phyloP scores from a whole-genome alignment of 768 basidiomycete species.

The Pleurotus pulmonarius region DNA sequence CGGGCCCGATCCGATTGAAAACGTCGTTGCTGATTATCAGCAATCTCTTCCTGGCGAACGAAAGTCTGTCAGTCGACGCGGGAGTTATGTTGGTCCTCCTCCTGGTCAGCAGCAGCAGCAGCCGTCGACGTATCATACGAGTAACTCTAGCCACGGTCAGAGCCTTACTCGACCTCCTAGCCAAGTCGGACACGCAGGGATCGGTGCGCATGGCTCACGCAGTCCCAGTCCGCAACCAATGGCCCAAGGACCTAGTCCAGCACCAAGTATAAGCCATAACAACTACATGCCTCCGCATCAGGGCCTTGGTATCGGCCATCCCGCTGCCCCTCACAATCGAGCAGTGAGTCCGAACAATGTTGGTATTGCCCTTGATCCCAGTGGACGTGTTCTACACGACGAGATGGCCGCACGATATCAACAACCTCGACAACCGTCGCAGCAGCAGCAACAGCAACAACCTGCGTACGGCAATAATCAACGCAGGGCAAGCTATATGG shows the following conservation, averaged over 20 bases:
- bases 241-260: conserved; percentile 55
- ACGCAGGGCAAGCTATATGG: conserved; percentile 32
- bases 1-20: conserved; percentile 58
- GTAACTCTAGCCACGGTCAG: conserved; percentile 29
- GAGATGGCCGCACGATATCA: conserved; percentile 64
- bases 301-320: conserved; percentile 1
- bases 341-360: conserved; percentile 76
- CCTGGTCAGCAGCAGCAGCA: conserved; percentile 19
- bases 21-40: conserved; percentile 73
- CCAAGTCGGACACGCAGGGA: conserved; percentile 70
- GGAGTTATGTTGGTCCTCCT: conserved; percentile 30
- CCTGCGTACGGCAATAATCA: conserved; percentile 21
- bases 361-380: conserved; percentile 79
- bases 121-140: conserved; percentile 18
- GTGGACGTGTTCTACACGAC: conserved; percentile 79
- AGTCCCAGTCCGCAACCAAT: conserved; percentile 57
- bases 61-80: conserved; percentile 47
- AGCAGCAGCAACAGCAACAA: conserved; percentile 25
- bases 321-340: conserved; percentile 23
- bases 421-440: conserved; percentile 14
- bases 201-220: conserved; percentile 71
- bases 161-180: conserved; percentile 51
- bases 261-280: conserved; percentile 30
- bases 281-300: conserved; percentile 21
- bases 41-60: conserved; percentile 87